Evolutionary conservation across 1,139 yeast species (phyloP).

Genomic region (Zygotorulaspora mrakii): DNA sequence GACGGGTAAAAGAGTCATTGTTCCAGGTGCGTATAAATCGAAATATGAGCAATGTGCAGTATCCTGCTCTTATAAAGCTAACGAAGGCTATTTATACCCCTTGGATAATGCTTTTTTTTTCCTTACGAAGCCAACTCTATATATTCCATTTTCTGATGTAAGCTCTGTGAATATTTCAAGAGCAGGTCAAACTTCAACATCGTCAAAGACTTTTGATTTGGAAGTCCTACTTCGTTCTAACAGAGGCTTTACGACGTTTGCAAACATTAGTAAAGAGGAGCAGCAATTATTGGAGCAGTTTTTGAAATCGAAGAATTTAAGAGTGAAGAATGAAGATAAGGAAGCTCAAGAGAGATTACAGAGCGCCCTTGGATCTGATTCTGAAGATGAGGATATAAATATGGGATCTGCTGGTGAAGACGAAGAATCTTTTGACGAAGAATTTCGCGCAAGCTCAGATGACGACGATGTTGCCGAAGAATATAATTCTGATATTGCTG

Average conservation of each 20-base stretch:
- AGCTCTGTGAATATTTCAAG: constrained; percentile 78
- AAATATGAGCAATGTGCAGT: constrained; percentile 77
- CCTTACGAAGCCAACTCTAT: constrained; percentile 90
- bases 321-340: constrained; percentile 84
- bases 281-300: constrained; percentile 73
- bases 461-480: constrained; percentile 81
- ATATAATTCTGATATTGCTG: constrained; percentile 70
- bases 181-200: constrained; percentile 74
- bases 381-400: constrained; percentile 60
- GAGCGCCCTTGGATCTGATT: constrained; percentile 68
- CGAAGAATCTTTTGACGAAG: constrained; percentile 66
- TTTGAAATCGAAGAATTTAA: constrained; percentile 71
- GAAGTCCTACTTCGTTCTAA: constrained; percentile 69
- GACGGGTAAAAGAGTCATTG: constrained; percentile 77
- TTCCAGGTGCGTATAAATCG: constrained; percentile 82
- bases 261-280: constrained; percentile 87
- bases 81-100: constrained; percentile 89
- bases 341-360: constrained; percentile 79
- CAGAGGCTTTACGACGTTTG: constrained; percentile 73
- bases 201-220: constrained; percentile 89
- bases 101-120: constrained; percentile 87
- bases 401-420: constrained; percentile 76
- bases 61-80: constrained; percentile 88
- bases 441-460: constrained; percentile 58
- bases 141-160: constrained; percentile 83